Evolutionary conservation across 257 asterid species (phyloP).

Genomic region (Paulownia fortunei): DNA sequence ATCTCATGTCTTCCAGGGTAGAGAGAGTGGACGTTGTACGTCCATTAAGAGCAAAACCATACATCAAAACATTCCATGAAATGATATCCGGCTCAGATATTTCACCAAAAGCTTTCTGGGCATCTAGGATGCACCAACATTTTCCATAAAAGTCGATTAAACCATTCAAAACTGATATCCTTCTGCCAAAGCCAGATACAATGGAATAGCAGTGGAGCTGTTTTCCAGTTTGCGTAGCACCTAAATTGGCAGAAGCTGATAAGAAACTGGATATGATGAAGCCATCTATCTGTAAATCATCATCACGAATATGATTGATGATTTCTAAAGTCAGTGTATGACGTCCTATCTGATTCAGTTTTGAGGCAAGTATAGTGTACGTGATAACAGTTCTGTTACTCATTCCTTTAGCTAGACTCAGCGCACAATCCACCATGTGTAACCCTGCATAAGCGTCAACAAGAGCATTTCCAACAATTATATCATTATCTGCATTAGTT

Average conservation of each 20-base stretch:
- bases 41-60: constrained; percentile 33
- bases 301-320: constrained; percentile 31
- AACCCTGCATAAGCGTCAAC: constrained; percentile 49
- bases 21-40: constrained; percentile 28
- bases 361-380: constrained; percentile 40
- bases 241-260: constrained; percentile 42
- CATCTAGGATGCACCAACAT: constrained; percentile 27
- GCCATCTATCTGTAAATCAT: constrained; percentile 33
- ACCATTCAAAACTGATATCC: constrained; percentile 36
- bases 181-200: constrained; percentile 28
- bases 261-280: constrained; percentile 40
- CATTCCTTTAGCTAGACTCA: constrained; percentile 32
- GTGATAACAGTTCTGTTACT: constrained; percentile 21
- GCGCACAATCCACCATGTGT: constrained; percentile 37
- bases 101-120: constrained; percentile 39
- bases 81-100: constrained; percentile 30
- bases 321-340: constrained; percentile 25
- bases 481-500: constrained; percentile 30
- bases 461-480: constrained; percentile 44
- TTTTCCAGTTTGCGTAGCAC: constrained; percentile 31
- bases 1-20: constrained; percentile 40
- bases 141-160: constrained; percentile 44
- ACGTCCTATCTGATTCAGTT: constrained; percentile 37
- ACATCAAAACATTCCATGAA: constrained; percentile 44
- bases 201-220: constrained; percentile 45